phyloP scores from a whole-genome alignment of 352 stramenopile genomes.

The Phytophthora hibernalis region DNA sequence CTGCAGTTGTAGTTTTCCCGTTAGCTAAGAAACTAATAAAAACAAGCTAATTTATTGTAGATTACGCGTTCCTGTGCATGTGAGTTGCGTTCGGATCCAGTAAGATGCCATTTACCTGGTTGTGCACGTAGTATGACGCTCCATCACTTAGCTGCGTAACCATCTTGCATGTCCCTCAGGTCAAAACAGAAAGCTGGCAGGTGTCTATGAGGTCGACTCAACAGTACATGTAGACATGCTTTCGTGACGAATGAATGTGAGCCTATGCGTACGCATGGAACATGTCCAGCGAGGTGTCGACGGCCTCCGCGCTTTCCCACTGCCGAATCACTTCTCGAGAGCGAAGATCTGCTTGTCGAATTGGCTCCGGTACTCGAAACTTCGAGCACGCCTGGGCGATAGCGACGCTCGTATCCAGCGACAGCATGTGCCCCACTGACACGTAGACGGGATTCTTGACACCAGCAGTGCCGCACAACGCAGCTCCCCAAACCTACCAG shows the following conservation, averaged over 20 bases:
- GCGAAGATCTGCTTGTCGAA: conserved; percentile 85
- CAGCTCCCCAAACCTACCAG: conserved; percentile 73
- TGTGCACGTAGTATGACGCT: background rate
- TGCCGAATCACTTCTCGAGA: conserved; percentile 75
- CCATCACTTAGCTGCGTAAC: too few relatives aligned
- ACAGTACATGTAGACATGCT: conserved; percentile 13
- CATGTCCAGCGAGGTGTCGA: conserved; percentile 66
- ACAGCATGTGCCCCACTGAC: conserved; percentile 80
- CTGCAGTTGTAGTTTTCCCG: conserved; percentile 40
- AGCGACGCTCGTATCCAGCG: conserved; percentile 63
- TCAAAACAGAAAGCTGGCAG: conserved; percentile 15
- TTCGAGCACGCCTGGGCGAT: conserved; percentile 65
- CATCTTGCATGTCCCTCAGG: background rate
- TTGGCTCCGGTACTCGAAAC: conserved; percentile 85
- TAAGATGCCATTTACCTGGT: background rate
- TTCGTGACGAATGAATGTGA: conserved; percentile 2
- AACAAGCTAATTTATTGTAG: conserved; percentile 43
- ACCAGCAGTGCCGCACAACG: conserved; percentile 61
- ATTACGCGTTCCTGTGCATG: background rate
- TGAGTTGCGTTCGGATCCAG: too few relatives aligned
- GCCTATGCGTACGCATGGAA: conserved; percentile 31
- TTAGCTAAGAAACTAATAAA: conserved; percentile 7
- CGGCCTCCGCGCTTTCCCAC: conserved; percentile 58
- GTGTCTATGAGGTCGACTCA: conserved; percentile 9
- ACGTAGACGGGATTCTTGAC: conserved; percentile 88